Evolutionary conservation across 306 rosid genomes (phyloP).

Genomic region (Benincasa hispida): DNA sequence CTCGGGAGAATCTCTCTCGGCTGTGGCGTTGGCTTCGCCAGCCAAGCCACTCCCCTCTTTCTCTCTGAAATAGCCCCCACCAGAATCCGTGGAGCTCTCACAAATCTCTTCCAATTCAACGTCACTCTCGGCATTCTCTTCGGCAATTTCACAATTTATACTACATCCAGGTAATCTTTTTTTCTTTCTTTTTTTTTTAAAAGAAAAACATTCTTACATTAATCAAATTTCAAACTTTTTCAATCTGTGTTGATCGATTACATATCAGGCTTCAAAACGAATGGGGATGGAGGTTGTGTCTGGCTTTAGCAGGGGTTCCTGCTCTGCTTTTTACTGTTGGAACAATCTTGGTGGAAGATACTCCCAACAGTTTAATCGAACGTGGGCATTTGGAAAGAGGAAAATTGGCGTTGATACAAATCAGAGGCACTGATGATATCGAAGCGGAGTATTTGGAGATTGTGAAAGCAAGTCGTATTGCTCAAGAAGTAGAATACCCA

Average conservation of each 20-base stretch:
- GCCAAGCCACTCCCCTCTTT: constrained; percentile 63
- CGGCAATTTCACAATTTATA: constrained; percentile 49
- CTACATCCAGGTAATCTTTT: constrained; percentile 19
- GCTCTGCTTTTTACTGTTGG: not conserved
- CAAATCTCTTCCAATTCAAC: constrained; percentile 61
- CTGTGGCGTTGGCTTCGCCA: constrained; percentile 39
- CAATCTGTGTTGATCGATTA: too few relatives aligned
- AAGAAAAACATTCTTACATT: too few relatives aligned
- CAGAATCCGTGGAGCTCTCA: constrained; percentile 71
- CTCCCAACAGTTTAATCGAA: not conserved
- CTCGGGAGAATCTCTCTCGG: constrained; percentile 30
- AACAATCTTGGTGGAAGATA: not conserved
- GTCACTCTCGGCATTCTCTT: constrained; percentile 73
- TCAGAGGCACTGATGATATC: not conserved
- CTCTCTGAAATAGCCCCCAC: constrained; percentile 85
- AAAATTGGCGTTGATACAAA: not conserved
- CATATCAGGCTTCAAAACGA: not conserved
- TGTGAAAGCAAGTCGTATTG: not conserved
- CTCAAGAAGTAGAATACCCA: not conserved
- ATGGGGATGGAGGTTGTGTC: not conserved
- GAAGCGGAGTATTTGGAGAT: not conserved
- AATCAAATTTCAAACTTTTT: too few relatives aligned
- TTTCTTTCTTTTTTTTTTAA: too few relatives aligned
- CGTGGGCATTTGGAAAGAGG: not conserved
- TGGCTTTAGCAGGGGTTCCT: not conserved